Conservation (phyloP, 75 land plant genomes). For the Picea glauca region DNA sequence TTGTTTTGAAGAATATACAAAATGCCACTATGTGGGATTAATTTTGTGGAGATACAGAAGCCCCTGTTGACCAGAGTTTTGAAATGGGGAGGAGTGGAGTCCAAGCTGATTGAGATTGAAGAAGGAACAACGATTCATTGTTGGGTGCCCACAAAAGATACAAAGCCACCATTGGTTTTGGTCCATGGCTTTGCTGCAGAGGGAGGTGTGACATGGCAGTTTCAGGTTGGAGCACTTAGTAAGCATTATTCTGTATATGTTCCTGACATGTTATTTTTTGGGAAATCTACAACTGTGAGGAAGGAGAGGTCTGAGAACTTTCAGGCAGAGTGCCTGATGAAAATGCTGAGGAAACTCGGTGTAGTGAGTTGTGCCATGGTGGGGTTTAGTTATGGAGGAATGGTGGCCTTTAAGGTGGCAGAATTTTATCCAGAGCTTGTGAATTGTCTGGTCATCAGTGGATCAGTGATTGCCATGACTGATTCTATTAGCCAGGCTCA, state of each 20-base stretch:
- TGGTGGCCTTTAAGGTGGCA: slow-evolving; percentile 85
- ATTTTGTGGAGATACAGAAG: slow-evolving; percentile 53
- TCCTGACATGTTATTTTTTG: slow-evolving; percentile 83
- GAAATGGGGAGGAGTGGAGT: slow-evolving; percentile 45
- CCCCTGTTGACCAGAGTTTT: slow-evolving; percentile 43
- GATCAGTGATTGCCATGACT: slow-evolving; percentile 70
- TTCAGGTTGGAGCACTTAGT: slow-evolving; percentile 53
- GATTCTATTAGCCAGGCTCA: slow-evolving; percentile 24
- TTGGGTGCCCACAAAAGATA: slow-evolving; percentile 47
- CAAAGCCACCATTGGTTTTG: slow-evolving; percentile 55
- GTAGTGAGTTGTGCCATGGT: slow-evolving; percentile 49
- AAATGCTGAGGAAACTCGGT: slow-evolving; percentile 43
- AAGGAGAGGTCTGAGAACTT: slow-evolving; percentile 55
- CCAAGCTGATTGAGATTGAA: slow-evolving; percentile 41
- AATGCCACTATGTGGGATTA: slow-evolving; percentile 16
- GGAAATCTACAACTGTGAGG: slow-evolving; percentile 38
- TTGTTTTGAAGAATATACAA: background rate
- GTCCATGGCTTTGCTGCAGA: slow-evolving; percentile 81
- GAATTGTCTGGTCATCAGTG: slow-evolving; percentile 50
- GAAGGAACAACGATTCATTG: slow-evolving; percentile 53
- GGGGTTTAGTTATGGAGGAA: slow-evolving; percentile 90
- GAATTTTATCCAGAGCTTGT: slow-evolving; percentile 53
- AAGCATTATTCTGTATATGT: slow-evolving; percentile 62
- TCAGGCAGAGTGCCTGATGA: slow-evolving; percentile 61
- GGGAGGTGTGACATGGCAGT: slow-evolving; percentile 69